phyloP scores from a whole-genome alignment of 2,329 filamentous ascomycete genomes.

The Incumbomyces lentus region DNA sequence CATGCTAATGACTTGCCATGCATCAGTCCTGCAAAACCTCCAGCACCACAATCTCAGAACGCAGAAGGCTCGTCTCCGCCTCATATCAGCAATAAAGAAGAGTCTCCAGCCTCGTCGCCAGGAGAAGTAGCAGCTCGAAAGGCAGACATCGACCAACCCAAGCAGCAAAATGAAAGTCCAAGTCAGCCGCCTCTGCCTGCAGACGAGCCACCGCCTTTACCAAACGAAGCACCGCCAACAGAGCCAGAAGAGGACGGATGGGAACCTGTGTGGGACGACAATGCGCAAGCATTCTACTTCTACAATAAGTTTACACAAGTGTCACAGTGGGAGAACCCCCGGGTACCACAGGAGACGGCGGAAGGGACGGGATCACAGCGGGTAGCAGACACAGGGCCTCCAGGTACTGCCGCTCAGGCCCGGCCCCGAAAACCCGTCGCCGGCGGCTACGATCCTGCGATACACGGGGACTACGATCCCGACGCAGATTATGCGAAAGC shows the following conservation, averaged over 20 bases:
- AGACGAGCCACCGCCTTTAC: conserved; percentile 39
- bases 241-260: conserved; percentile 56
- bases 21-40: conserved; percentile 17
- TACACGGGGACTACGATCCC: conserved; percentile 93
- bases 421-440: conserved; percentile 34
- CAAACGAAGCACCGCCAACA: conserved; percentile 41
- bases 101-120: too few species aligned
- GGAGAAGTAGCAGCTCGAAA: too few species aligned
- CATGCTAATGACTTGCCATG: conserved; percentile 21
- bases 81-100: conserved; percentile 9
- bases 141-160: conserved; percentile 3
- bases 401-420: conserved; percentile 28
- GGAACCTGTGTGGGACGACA: conserved; percentile 67
- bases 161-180: conserved; percentile 3
- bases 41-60: conserved; percentile 2
- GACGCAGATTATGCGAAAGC: conserved; percentile 83
- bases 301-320: conserved; percentile 67
- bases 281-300: conserved; percentile 65
- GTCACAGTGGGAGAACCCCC: conserved; percentile 80
- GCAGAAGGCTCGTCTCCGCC: neutral
- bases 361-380: conserved; percentile 35
- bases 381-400: conserved; percentile 71
- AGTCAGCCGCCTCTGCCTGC: conserved; percentile 31
- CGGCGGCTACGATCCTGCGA: conserved; percentile 86
- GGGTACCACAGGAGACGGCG: conserved; percentile 43